Evolutionary conservation across 1,139 yeast genomes (phyloP), one percentile per base, ranked within the genome.

Genomic region (Yamadazyma membranifaciens): DNA sequence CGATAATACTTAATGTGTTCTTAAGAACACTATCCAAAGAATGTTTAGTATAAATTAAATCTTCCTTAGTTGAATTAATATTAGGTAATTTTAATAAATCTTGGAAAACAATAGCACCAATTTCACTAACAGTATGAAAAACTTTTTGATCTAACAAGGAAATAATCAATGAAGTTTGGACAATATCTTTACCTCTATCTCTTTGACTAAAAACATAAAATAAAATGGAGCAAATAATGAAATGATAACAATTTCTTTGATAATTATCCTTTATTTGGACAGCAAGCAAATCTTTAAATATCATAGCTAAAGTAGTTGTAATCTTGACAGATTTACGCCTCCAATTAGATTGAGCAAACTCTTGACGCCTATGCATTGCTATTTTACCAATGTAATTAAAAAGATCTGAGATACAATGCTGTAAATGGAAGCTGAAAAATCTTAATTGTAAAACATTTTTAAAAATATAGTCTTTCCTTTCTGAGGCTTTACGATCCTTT

Each of bases 381-480:
- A 75, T 60, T 27, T 74, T 60, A 1, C 72, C 70, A 11, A 75
- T 46, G 12, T 73, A 57, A 16, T 65, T 58, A 36, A 74, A 65
- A 4, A 72, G 48, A 36, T 65, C 64, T 5, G 76, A 60, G 2
- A 77, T 60, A 50, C 77, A 71, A 4, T 78, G 71, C 45, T 78
- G 83, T 25, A 80, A 59, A 36, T 76, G 70, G 42, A 74, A 70
- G 35, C 69, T 60, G 33, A 81, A 64, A 43, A 69, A 68, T 41
- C 88, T 69, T 15, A 81, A 55, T 47, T 81, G 81, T 2, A 78
- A 59, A 0, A 83, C 62, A 50, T 84, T 85, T 50, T 83, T 84
- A 60, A 68, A 80, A 45, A 76, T 75, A 1, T 83, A 76, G 34
- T 74, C 69, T 4, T 76, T 70, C 9, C 67, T 69, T 39, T 62